Evolutionary conservation across 768 basidiomycete species (phyloP).

Genomic region (Leccinum boreale): DNA sequence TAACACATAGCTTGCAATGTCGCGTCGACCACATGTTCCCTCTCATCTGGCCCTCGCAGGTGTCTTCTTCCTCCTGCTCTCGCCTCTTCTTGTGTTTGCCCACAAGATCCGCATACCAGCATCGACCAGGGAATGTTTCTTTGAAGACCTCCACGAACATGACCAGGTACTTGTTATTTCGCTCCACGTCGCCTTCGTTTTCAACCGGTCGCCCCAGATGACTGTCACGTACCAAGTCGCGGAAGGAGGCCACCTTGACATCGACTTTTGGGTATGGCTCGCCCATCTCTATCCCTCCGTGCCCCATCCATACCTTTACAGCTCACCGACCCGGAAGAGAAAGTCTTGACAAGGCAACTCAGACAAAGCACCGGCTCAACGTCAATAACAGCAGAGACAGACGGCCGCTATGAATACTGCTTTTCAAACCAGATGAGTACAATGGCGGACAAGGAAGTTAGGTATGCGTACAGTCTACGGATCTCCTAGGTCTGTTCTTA

Average conservation of each 20-base stretch:
- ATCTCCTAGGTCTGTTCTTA: neutral
- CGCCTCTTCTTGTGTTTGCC: constrained; percentile 41
- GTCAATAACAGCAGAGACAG: constrained; percentile 80
- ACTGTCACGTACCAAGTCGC: constrained; percentile 99
- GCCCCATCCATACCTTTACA: constrained; percentile 32
- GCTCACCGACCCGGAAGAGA: constrained; percentile 76
- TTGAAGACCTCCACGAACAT: constrained; percentile 87
- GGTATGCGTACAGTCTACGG: constrained; percentile 41
- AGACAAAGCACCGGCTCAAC: constrained; percentile 87
- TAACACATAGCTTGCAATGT: constrained; percentile 25
- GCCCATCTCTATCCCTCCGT: neutral
- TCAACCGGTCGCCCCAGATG: constrained; percentile 58
- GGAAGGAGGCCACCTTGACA: constrained; percentile 93
- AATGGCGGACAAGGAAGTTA: constrained; percentile 92
- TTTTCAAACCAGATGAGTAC: constrained; percentile 99
- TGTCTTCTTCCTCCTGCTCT: constrained; percentile 35
- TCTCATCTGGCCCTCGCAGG: constrained; percentile 41
- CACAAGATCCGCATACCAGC: constrained; percentile 76
- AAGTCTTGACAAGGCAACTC: constrained; percentile 71
- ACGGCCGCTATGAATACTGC: constrained; percentile 92
- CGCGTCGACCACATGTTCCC: constrained; percentile 27
- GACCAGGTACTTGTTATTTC: constrained; percentile 62
- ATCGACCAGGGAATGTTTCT: constrained; percentile 90
- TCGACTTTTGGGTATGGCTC: constrained; percentile 86
- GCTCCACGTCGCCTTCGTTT: neutral